Base-by-base conservation (phyloP, 768 basidiomycete genomes). In the Trametes elegans region DNA sequence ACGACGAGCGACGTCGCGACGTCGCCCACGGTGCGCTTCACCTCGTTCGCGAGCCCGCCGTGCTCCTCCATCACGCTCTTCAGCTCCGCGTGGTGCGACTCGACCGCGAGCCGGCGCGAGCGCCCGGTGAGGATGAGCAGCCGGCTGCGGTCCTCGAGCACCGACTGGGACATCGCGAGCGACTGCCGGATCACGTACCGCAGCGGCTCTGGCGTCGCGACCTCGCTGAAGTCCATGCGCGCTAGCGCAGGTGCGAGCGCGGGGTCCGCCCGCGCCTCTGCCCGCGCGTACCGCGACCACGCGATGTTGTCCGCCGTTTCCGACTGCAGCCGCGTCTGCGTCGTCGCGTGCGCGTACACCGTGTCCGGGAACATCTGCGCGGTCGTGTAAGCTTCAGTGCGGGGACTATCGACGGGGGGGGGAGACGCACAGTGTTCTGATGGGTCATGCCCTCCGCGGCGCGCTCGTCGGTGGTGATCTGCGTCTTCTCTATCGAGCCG, bases 11-110 rank as follows among this genome's bases (percentile, higher is more conserved):
- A 85, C 35, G 86, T 81, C 2, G 84, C 90, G 16, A 90, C 85
- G 67, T 95, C 90, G 3, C 95, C 95, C 23, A 96, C 76, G 19
- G 93, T 93, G 73, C 88, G 87, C 67, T 79, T 76, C 55, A 93
- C 82, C 65, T 90, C 89, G 3, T 75, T 64, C 0, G 80, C 79
- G 4, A 87, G 74, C 26, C 55, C 61, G 8, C 78, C 81, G 60
- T 85, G 76, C 59, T 82, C 79, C 16, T 79, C 76, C 67, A 85
- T 73, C 19, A 93, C 59, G 38, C 75, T 73, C 59, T 82, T 82
- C 52, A 94, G 69, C 72, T 97, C 94, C n/a, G 64, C 70, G 5
- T 75, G 69, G 65, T 93, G 91, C 53, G 84, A 79, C 71, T 88
- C 87, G 23, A 82, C 81, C 3, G 87, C 86, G 28, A 90, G 68